These are phyloP conservation scores for Malbranchea zuffiana DNA, from an alignment of 2,329 filamentous ascomycete species.

Conservation along the genomic window DNA sequence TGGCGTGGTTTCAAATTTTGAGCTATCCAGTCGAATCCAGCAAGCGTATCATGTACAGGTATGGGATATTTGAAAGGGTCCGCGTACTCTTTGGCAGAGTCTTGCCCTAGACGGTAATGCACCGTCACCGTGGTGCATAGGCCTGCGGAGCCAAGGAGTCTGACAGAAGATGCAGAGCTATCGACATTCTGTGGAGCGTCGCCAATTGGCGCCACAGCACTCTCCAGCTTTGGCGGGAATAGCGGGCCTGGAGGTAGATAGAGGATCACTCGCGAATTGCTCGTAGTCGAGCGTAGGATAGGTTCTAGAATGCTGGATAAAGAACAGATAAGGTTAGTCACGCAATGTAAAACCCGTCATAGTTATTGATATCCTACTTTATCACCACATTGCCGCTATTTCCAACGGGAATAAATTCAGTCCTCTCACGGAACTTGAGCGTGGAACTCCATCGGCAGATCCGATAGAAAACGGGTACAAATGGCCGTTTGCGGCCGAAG, in stretches of 20 bases:
- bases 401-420: conserved; percentile 21
- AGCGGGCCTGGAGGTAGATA: conserved; percentile 30
- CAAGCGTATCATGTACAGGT: conserved; percentile 31
- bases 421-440: conserved; percentile 16
- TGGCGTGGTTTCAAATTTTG: conserved; percentile 22
- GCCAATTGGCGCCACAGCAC: not conserved
- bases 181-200: not conserved
- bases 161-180: conserved; percentile 1
- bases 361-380: conserved; percentile 15
- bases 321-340: not conserved
- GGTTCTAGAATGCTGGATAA: conserved; percentile 9
- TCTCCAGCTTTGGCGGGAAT: conserved; percentile 13
- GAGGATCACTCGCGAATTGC: conserved; percentile 24
- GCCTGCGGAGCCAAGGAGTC: not conserved
- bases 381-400: conserved; percentile 22
- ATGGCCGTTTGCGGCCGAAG: not conserved
- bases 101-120: conserved; percentile 30
- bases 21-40: conserved; percentile 31
- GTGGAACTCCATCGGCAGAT: conserved; percentile 7
- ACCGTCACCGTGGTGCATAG: conserved; percentile 24
- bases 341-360: not conserved
- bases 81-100: not conserved
- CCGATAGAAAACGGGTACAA: conserved; percentile 4
- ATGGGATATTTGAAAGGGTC: conserved; percentile 24
- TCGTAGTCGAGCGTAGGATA: not conserved